Base-by-base conservation (phyloP, 768 basidiomycete species). In the Lepiota venenata region DNA sequence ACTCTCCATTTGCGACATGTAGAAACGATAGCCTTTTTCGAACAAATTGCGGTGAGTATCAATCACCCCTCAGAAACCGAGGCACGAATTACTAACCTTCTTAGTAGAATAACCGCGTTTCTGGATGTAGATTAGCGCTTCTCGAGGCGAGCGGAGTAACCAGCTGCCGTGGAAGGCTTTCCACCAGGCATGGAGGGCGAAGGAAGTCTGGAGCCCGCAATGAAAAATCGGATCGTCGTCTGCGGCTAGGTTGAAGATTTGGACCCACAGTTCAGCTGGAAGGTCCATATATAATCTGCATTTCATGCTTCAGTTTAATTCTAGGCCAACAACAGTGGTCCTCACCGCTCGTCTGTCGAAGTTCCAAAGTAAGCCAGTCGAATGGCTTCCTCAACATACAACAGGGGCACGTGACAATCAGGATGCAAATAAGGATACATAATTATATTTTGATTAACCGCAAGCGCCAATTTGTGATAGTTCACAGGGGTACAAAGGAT, bases 201-300 rank as follows among this genome's bases (percentile, higher is more conserved):
- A 78, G 47, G 74, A 71, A 0, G 81, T 85, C 6, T 85, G 86
- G 8, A 88, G 65, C 0, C 77, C 77, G 47, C 77, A 76, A 59
- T 81, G 79, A 58, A 86, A 82, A 32, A 89, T 75, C n/a, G 80
- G 71, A 58, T 87, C 83, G 61, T 89, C 87, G 48, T 87, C 84
- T 4, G 83, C 78, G 1, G 87, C 85, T 21, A 86, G 73, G 61
- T 85, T 78, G 61, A 91, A 90, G 6, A 91, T 87, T 43, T 81
- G 73, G 1, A 78, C 75, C 81, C 83, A 84, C 2, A 91, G 71
- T 71, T 91, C 88, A 7, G 80, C 77, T 2, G 88, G 88, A 2
- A 91, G 74, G 42, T 77, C 71, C 25, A 60, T 38, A 10, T 40
- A 8, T 38, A 9, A 9, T 32, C 32, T 11, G 10, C 8, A 32